Percentiles rank a stretch among this genome's conserved stretches.
Conservation (phyloP, 441 rosid genomes). For the Flueggea neowawraea region DNA sequence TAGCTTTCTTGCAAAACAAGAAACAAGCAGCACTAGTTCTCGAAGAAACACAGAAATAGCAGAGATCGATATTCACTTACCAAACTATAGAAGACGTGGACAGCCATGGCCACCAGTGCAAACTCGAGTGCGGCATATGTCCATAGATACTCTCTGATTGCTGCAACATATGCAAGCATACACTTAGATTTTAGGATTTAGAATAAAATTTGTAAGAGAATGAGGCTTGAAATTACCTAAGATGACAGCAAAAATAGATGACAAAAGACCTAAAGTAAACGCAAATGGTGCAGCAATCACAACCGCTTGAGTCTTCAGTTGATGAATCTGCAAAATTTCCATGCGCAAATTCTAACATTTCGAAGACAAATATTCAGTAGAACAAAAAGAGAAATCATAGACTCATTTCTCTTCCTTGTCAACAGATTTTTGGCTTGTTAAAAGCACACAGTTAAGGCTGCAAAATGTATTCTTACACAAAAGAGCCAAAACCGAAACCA, state of each 20-base stretch:
- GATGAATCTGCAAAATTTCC: conserved; percentile 46
- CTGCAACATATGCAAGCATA: conserved; percentile 44
- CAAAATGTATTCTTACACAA: no score
- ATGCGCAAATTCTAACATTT: no score
- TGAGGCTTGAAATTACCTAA: conserved; percentile 44
- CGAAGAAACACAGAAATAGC: no score
- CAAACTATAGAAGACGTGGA: conserved; percentile 57
- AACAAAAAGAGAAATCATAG: no score
- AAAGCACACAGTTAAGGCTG: no score
- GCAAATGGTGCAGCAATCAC: conserved; percentile 86
- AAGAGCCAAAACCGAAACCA: no score
- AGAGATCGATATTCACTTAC: conserved; percentile 41
- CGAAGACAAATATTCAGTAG: no score
- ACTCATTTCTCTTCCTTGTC: no score
- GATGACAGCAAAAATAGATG: conserved; percentile 72
- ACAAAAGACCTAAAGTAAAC: conserved; percentile 62
- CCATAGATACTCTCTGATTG: conserved; percentile 91
- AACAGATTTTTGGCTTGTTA: no score
- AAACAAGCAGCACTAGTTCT: no score
- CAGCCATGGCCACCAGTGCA: conserved; percentile 65
- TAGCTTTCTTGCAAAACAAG: no score
- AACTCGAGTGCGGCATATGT: conserved; percentile 93
- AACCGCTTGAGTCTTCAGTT: conserved; percentile 62
- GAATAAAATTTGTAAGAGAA: not conserved
- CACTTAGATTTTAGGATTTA: conserved; percentile 3